Evolutionary conservation across 805 yeast species (phyloP).

Genomic region (Lachancea meyersii): DNA sequence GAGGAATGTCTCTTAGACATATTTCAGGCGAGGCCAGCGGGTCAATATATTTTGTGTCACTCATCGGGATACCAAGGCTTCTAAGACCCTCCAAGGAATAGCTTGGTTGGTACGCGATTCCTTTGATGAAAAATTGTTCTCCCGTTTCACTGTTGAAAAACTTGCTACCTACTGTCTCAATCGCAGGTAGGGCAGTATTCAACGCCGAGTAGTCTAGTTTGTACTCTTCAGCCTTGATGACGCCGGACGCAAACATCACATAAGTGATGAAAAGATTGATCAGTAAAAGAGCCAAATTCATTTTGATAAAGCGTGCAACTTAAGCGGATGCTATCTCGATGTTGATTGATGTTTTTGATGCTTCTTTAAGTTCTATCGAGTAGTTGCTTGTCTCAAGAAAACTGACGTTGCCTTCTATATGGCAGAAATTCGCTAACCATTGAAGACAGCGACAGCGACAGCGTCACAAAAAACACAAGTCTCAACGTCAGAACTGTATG

Average conservation of each 20-base stretch:
- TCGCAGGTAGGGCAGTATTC: slow-evolving; percentile 25
- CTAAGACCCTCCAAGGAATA: slow-evolving; percentile 35
- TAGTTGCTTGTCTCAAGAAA: too few species aligned
- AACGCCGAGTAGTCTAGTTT: background rate
- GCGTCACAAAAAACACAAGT: background rate
- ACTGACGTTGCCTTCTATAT: slow-evolving; percentile 2
- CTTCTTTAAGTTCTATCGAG: too few species aligned
- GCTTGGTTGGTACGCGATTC: slow-evolving; percentile 81
- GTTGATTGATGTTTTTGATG: background rate
- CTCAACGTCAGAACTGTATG: too few species aligned
- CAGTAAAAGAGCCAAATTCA: slow-evolving; percentile 1
- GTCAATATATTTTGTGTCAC: slow-evolving; percentile 44
- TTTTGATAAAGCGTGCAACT: background rate
- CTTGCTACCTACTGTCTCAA: slow-evolving; percentile 65
- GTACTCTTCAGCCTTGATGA: slow-evolving; percentile 8
- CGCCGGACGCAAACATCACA: slow-evolving; percentile 7
- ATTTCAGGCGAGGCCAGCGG: slow-evolving; percentile 66
- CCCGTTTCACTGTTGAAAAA: slow-evolving; percentile 70
- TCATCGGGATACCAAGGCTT: background rate
- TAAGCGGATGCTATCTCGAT: background rate
- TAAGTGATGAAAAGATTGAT: slow-evolving; percentile 4
- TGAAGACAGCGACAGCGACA: background rate
- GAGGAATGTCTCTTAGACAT: slow-evolving; percentile 82
- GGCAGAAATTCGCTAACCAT: background rate
- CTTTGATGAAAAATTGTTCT: slow-evolving; percentile 79